Conservation (phyloP, 768 basidiomycete genomes). For the Filobasidium wieringae region DNA sequence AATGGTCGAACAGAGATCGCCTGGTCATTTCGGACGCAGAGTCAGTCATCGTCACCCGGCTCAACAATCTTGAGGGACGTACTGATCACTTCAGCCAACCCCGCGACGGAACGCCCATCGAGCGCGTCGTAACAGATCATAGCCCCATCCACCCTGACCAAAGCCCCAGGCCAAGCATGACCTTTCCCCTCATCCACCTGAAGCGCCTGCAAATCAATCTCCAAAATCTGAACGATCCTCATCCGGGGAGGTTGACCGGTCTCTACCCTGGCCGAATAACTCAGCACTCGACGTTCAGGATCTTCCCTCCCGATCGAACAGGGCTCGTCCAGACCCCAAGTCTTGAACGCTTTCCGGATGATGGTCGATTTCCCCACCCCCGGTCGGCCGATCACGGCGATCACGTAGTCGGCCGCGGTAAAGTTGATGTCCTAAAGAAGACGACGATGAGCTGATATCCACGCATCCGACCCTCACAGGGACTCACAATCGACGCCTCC, state of each 20-base stretch:
- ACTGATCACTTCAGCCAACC: slow-evolving; percentile 62
- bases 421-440: too few relatives aligned
- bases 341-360: slow-evolving; percentile 62
- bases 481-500: too few relatives aligned
- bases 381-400: slow-evolving; percentile 66
- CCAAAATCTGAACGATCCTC: slow-evolving; percentile 26
- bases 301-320: background rate
- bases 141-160: slow-evolving; percentile 60
- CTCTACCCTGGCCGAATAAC: slow-evolving; percentile 21
- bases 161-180: slow-evolving; percentile 45
- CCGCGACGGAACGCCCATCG: slow-evolving; percentile 51
- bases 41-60: background rate
- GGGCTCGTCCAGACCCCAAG: slow-evolving; percentile 39
- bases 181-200: background rate
- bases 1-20: slow-evolving; percentile 50
- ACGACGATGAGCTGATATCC: too few relatives aligned
- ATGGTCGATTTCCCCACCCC: slow-evolving; percentile 77
- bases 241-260: slow-evolving; percentile 25
- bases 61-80: slow-evolving; percentile 36
- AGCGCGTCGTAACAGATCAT: slow-evolving; percentile 78
- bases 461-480: too few relatives aligned
- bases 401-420: slow-evolving; percentile 25
- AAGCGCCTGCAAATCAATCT: slow-evolving; percentile 35
- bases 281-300: slow-evolving; percentile 15
- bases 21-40: background rate